Evolutionary conservation across 352 stramenopile species (phyloP).

Genomic region (Globisporangium acanthophoron): DNA sequence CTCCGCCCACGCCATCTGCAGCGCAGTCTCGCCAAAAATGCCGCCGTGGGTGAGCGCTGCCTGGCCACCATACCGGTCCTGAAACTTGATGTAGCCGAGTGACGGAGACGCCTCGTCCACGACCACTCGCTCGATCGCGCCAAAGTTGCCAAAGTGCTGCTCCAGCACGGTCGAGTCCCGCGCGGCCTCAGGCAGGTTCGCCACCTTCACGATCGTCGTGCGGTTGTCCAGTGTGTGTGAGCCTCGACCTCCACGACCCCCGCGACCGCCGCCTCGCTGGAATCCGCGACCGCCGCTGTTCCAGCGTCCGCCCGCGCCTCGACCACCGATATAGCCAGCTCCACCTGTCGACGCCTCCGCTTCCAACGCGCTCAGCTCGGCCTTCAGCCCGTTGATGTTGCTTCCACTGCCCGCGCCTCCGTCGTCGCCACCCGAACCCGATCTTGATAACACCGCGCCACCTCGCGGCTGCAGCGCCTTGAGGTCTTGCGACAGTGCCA

Average conservation of each 20-base stretch:
- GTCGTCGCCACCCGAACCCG: slow-evolving; percentile 7
- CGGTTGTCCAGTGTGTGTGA: slow-evolving; percentile 81
- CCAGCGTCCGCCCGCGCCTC: slow-evolving; percentile 28
- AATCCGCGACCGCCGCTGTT: slow-evolving; percentile 32
- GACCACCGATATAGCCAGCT: slow-evolving; percentile 17
- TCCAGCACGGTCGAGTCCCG: slow-evolving; percentile 68
- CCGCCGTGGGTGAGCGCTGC: slow-evolving; percentile 55
- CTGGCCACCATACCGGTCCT: slow-evolving; percentile 72
- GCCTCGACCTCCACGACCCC: slow-evolving; percentile 35
- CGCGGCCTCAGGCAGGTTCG: slow-evolving; percentile 69
- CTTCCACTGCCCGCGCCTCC: slow-evolving; percentile 12
- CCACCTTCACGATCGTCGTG: slow-evolving; percentile 79
- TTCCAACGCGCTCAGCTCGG: slow-evolving; percentile 61
- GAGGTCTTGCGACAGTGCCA: slow-evolving; percentile 57
- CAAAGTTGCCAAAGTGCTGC: slow-evolving; percentile 86
- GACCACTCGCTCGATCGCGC: slow-evolving; percentile 72
- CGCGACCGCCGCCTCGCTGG: slow-evolving; percentile 33
- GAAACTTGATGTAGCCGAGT: slow-evolving; percentile 79
- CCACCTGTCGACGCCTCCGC: slow-evolving; percentile 34
- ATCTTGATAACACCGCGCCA: background rate
- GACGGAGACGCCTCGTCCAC: slow-evolving; percentile 43
- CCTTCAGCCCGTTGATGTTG: slow-evolving; percentile 49
- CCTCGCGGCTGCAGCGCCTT: slow-evolving; percentile 41
- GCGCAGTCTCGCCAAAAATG: slow-evolving; percentile 45
- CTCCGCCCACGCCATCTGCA: slow-evolving; percentile 67